Conservation (phyloP, 1,139 yeast species). For the Taphrina pruni region DNA sequence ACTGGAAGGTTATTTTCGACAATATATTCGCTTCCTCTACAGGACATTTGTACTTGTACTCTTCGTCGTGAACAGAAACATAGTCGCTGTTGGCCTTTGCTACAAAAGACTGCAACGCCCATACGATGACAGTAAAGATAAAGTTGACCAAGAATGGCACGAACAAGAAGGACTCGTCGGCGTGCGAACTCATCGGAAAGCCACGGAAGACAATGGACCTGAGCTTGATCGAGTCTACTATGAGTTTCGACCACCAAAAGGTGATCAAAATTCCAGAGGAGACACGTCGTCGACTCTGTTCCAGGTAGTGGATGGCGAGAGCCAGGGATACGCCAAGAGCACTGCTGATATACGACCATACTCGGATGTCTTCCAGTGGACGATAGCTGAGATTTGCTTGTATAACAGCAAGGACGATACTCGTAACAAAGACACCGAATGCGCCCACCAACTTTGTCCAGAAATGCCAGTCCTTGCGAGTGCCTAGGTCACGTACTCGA, state of each 20-base stretch:
- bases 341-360: constrained; percentile 56
- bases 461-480: constrained; percentile 46
- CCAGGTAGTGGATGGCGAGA: constrained; percentile 68
- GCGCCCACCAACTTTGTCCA: constrained; percentile 45
- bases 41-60: constrained; percentile 63
- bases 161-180: constrained; percentile 42
- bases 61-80: constrained; percentile 49
- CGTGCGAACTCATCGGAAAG: constrained; percentile 42
- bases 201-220: constrained; percentile 45
- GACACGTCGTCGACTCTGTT: constrained; percentile 67
- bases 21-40: constrained; percentile 83
- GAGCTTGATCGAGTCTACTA: constrained; percentile 50
- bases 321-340: constrained; percentile 60
- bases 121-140: constrained; percentile 40
- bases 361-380: constrained; percentile 55
- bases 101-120: constrained; percentile 39
- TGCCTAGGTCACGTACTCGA: constrained; percentile 47
- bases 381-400: constrained; percentile 47
- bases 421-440: constrained; percentile 25
- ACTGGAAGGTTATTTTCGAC: constrained; percentile 78
- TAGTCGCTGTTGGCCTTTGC: constrained; percentile 38
- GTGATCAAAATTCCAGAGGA: constrained; percentile 74
- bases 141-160: constrained; percentile 44
- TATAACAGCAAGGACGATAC: constrained; percentile 37
- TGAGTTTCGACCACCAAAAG: constrained; percentile 71